Evolutionary conservation across 2,329 filamentous ascomycete species (phyloP).

Genomic region (Onygena corvina): DNA sequence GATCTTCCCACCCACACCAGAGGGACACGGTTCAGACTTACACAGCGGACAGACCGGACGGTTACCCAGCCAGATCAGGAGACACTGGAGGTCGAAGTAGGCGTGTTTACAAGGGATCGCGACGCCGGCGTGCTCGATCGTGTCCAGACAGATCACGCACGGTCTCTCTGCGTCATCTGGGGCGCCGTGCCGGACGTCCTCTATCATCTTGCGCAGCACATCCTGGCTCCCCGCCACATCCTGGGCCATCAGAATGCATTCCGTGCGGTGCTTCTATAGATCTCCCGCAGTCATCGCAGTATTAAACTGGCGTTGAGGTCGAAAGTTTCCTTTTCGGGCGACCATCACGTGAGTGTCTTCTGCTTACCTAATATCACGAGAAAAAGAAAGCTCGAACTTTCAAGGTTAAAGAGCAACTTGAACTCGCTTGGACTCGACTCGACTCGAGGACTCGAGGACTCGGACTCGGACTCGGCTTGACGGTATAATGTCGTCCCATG

Average conservation of each 20-base stretch:
- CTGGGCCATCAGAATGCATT: conserved; percentile 26
- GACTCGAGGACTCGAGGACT: neutral
- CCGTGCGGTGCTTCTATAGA: too few species aligned
- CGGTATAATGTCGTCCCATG: neutral
- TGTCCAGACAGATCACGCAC: conserved; percentile 81
- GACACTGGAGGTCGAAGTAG: conserved; percentile 75
- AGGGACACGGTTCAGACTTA: conserved; percentile 33
- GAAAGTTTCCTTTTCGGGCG: neutral
- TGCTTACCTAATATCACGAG: neutral
- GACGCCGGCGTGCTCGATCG: conserved; percentile 57
- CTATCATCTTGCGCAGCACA: conserved; percentile 35
- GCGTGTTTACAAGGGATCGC: conserved; percentile 66
- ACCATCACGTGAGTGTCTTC: neutral
- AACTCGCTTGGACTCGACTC: neutral
- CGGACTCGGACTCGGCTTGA: neutral
- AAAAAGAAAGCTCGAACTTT: too few species aligned
- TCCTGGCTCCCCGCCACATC: conserved; percentile 33
- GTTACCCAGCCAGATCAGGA: conserved; percentile 68
- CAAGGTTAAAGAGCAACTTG: neutral
- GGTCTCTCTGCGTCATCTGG: conserved; percentile 35
- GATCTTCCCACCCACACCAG: neutral
- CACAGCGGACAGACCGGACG: conserved; percentile 68
- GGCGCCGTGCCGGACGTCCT: conserved; percentile 29
- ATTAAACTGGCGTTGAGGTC: neutral
- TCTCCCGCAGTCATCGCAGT: neutral